Conservation (phyloP, 2,329 filamentous ascomycete species). For the Pseudovirgaria hyperparasitica region DNA sequence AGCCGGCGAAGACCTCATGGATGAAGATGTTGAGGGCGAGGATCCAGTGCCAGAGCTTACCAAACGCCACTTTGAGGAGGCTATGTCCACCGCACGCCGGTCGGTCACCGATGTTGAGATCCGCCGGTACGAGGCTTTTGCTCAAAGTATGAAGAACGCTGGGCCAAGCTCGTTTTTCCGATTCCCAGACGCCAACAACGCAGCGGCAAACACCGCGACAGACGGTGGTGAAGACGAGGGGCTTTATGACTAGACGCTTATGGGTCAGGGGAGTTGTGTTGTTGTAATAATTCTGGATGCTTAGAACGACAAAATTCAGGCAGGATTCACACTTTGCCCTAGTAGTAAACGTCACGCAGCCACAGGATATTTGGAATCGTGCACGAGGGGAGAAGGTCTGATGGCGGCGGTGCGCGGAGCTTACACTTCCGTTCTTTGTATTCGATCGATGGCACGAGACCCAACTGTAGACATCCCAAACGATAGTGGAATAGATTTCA, state of each 20-base stretch:
- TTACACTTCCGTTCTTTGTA: no score
- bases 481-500: no score
- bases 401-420: no score
- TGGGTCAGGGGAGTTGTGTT: constrained; percentile 7
- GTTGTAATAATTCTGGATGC: no score
- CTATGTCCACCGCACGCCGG: constrained; percentile 86
- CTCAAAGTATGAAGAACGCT: constrained; percentile 97
- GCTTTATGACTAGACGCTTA: constrained; percentile 69
- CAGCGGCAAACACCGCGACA: constrained; percentile 49
- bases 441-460: no score
- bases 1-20: constrained; percentile 55
- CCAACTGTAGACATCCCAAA: no score
- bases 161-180: constrained; percentile 96
- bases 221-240: constrained; percentile 89
- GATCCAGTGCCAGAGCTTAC: constrained; percentile 94
- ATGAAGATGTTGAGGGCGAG: constrained; percentile 63
- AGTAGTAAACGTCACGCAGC: no score
- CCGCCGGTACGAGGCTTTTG: constrained; percentile 93
- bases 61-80: constrained; percentile 95
- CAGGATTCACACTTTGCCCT: no score
- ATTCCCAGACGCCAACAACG: constrained; percentile 55
- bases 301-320: no score
- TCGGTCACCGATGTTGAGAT: constrained; percentile 97
- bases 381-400: no score
- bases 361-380: no score